These are phyloP conservation scores for Phascolomyces articulosus DNA, from an alignment of 371 early-diverging fungal species.

Conservation along the genomic window DNA sequence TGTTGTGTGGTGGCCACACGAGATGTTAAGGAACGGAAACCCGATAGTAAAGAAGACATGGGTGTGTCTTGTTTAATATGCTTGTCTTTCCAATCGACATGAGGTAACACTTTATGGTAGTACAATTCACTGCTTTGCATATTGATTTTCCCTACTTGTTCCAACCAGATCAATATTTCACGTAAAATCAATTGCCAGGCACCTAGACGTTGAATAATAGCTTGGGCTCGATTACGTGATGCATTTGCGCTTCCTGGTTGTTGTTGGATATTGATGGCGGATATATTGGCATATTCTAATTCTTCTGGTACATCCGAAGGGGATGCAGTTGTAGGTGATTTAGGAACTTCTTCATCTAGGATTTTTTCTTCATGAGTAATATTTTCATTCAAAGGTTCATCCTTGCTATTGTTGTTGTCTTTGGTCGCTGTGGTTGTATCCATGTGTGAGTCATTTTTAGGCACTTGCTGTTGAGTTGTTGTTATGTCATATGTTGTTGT, in stretches of 20 bases:
- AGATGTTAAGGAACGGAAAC: constrained; percentile 28
- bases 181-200: constrained; percentile 30
- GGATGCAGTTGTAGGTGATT: neutral
- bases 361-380: too few species aligned
- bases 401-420: neutral
- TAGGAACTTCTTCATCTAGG: neutral
- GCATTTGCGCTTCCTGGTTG: too few species aligned
- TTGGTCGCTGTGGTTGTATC: neutral
- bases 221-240: constrained; percentile 30
- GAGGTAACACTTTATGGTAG: constrained; percentile 26
- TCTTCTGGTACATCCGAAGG: neutral
- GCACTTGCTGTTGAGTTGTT: too few species aligned
- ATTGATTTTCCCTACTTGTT: constrained; percentile 31
- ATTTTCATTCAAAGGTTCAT: too few species aligned
- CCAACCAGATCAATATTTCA: constrained; percentile 31
- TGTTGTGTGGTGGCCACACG: constrained; percentile 34
- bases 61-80: constrained; percentile 7
- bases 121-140: constrained; percentile 33
- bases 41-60: constrained; percentile 18
- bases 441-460: neutral
- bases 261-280: too few species aligned
- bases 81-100: constrained; percentile 19
- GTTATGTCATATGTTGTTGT: neutral
- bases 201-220: constrained; percentile 32
- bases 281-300: neutral